Base-by-base conservation (phyloP, 148 eudicot species). In the Chenopodium berlandieri region DNA sequence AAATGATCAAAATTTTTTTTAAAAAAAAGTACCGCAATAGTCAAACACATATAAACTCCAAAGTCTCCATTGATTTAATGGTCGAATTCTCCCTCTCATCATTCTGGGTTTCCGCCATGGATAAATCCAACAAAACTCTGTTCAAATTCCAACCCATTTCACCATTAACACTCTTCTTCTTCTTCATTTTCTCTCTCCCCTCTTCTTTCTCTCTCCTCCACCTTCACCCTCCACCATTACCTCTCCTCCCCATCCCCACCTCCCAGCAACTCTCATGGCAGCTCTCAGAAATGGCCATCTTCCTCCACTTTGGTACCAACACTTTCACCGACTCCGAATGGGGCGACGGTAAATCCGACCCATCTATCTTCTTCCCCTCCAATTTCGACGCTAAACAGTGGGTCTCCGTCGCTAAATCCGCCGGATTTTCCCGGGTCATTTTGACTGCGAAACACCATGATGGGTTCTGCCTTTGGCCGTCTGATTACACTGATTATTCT, bases 401-500 rank as follows among this genome's bases (percentile, higher is more conserved):
- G 98, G 89, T 88, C 40, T 19, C n/a, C 7, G 87, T 85, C 23
- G 98, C 94, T 9, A 87, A 86, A 47, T 82, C 88, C 4, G 40
- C 86, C 14, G 96, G 96, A 2, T 92, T 92, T 58, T 66, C 85
- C 0, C 89, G 92, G 50, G 87, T 94, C 0, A 89, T 92, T 31
- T 65, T 94, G 1, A 94, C 98, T 0, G 90, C 92, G 1, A 94
- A 94, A 71, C 98, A 94, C 71, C 98, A 94, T 66, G 98, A 94
- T 70, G 98, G 98, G 31, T 94, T 94, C 75, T 94, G 96, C 67
- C 78, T 94, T 2, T 94, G 98, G 98, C 96, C 96, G 0, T 89
- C 94, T 0, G 74, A 82, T 1, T 92, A 88, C 69, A 92, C 96
- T 0, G 87, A 94, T 58, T 92, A 92, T 46, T 86, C 93, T 0